Conservation (phyloP, 495 filamentous ascomycete genomes). For the Lophium mytilinum region DNA sequence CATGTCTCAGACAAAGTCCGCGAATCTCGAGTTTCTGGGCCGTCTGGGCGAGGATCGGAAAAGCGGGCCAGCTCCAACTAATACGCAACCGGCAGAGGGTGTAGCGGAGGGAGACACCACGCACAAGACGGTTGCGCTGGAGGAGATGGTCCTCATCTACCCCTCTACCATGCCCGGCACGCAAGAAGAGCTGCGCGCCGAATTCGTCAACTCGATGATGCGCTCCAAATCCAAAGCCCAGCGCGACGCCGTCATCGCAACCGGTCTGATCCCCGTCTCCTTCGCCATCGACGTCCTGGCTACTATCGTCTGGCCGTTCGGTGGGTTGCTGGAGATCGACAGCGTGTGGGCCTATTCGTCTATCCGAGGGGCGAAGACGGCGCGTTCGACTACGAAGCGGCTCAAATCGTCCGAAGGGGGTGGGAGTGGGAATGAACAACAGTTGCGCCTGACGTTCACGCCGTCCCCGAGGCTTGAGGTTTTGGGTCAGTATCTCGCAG, state of each 20-base stretch:
- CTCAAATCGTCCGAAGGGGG: constrained; percentile 18
- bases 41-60: constrained; percentile 21
- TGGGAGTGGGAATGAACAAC: constrained; percentile 14
- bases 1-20: constrained; percentile 28
- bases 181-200: constrained; percentile 27
- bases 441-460: constrained; percentile 27
- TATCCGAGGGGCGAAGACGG: constrained; percentile 32
- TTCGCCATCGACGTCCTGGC: constrained; percentile 30
- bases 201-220: constrained; percentile 34
- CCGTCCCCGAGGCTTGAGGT: constrained; percentile 29
- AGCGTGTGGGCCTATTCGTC: constrained; percentile 32
- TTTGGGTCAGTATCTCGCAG: constrained; percentile 27
- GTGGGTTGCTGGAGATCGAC: constrained; percentile 31
- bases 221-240: constrained; percentile 32
- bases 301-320: constrained; percentile 32
- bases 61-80: constrained; percentile 2
- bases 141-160: constrained; percentile 33
- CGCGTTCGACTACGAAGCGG: constrained; percentile 28
- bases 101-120: constrained; percentile 21
- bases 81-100: constrained; percentile 21
- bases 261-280: constrained; percentile 29
- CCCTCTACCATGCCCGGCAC: constrained; percentile 21
- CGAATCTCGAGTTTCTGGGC: constrained; percentile 34
- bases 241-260: constrained; percentile 32
- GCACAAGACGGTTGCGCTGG: constrained; percentile 29